Evolutionary conservation across 2,329 filamentous ascomycete genomes (phyloP).

Genomic region (Curvularia hawaiiensis): DNA sequence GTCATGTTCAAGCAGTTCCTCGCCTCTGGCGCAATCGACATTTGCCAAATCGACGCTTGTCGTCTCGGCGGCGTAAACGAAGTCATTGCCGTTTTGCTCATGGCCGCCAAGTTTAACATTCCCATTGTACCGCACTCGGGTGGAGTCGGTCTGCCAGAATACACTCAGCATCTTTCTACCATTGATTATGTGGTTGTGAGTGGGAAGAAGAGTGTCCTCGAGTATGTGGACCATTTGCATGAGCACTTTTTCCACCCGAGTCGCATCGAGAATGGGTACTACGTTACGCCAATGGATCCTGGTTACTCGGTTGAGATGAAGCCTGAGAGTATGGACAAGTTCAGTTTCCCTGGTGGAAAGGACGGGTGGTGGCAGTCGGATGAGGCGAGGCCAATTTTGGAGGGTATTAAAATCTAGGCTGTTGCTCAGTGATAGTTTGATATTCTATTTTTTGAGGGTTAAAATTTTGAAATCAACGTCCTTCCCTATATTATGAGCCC

Average conservation of each 20-base stretch:
- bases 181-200: constrained; percentile 91
- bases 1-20: constrained; percentile 94
- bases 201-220: constrained; percentile 79
- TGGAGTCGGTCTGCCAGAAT: constrained; percentile 88
- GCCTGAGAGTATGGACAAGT: constrained; percentile 81
- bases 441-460: neutral
- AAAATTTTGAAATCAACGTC: neutral
- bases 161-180: constrained; percentile 89
- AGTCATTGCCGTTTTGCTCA: constrained; percentile 84
- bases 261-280: constrained; percentile 82
- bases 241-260: constrained; percentile 89
- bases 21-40: constrained; percentile 77
- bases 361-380: constrained; percentile 86
- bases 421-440: neutral
- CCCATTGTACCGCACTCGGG: constrained; percentile 90
- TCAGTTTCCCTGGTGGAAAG: constrained; percentile 74
- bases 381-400: constrained; percentile 76
- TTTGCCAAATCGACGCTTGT: constrained; percentile 90
- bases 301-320: constrained; percentile 97
- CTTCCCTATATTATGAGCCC: no score
- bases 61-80: constrained; percentile 90
- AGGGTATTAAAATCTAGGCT: constrained; percentile 55
- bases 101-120: constrained; percentile 78
- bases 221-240: constrained; percentile 92
- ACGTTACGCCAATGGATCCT: constrained; percentile 80